Evolutionary conservation across 2,329 filamentous ascomycete species (phyloP), one percentile per base, ranked within the genome.

Genomic region (Colletotrichum scovillei): DNA sequence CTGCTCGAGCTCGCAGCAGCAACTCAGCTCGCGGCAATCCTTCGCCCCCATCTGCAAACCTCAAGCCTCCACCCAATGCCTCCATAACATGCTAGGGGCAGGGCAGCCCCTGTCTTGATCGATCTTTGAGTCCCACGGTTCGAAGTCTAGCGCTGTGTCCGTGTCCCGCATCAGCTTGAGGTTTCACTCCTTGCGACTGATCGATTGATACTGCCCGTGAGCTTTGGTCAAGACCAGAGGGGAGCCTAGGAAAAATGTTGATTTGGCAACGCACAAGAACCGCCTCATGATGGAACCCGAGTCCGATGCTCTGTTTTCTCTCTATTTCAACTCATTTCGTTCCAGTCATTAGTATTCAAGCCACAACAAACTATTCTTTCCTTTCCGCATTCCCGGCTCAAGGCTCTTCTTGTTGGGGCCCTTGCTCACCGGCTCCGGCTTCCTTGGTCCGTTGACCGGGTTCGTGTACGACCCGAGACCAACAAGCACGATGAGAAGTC

Each of bases 61-160:
- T 69, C 59, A 35, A 26, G 30, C 46, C 38, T 58, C 42, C 24
- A 57, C 65, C 55, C 55, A 69, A 69, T 28, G 59, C 66, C 32
- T 49, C 70, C 70, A 59, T 64, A 22, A 16, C 30, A 46, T 28
- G 59, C 22, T 26, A 59, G 59, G 70, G 66, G 53, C 32, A 63
- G 42, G 66, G 35, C 38, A 26, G 24, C 26, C 52, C 69, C 24
- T 52, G 42, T 49, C n/a, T 16, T 59, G 66, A 69, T 72, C 59
- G 70, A 69, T 72, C 64, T 72, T 57, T 64, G 52, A 32, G 69
- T 66, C 59, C 66, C 57, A 68, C 57, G 28, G 57, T 72, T 72
- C 63, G 69, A 72, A 28, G 53, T 35, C 68, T 72, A 57, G 69
- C 69, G 64, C 62, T 53, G 26, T 49, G 64, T 52, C 64, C 53